Evolutionary conservation across 2,329 filamentous ascomycete species (phyloP), one percentile per base, ranked within the genome.

Genomic region (Fusarium chuoi): DNA sequence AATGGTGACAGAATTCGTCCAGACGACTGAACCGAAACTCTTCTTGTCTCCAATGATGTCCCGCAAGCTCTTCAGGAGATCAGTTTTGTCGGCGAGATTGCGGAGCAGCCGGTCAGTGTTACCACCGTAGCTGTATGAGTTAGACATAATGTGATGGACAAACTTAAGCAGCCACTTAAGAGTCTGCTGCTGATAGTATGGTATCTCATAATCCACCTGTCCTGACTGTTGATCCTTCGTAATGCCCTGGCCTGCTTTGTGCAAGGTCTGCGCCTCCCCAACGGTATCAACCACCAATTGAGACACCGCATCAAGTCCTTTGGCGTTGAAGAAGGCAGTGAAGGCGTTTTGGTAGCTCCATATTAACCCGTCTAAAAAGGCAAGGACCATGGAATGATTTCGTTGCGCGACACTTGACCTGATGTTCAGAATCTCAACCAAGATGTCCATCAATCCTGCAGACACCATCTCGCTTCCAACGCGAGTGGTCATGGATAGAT

Each of bases 121-220:
- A 65, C 93, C 94, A 62, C 93, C 88, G 71, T 87, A 89, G 42
- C 86, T 86, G 73, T 88, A 90, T 81, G 85, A 92, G 88, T 88
- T 97, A 82, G 84, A 93, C 92, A 98, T 97, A 84, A 98, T 92
- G 81, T 98, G 95, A 77, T 98, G 95, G 71, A 98, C 93, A 79
- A 98, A 98, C 82, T 98, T 98, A 82, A 99, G 92, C 49, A 98
- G 87, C 90, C 94, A 97, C 79, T 97, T 95, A 36, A 99, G 87
- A 24, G 94, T 96, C 81, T 98, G 94, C 80, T 98, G 96, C 76
- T 97, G 93, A 80, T 95, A 94, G 81, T 94, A 98, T 0, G 95
- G 94, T 60, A 98, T 95, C 78, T 94, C 89, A 80, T 98, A 99
- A 83, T 99, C 97, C 49, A 97, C 94, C 33, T 93, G 89, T 63